These are phyloP conservation scores for Backusella circina DNA, from an alignment of 192 early-diverging fungal species.

Conservation along the genomic window DNA sequence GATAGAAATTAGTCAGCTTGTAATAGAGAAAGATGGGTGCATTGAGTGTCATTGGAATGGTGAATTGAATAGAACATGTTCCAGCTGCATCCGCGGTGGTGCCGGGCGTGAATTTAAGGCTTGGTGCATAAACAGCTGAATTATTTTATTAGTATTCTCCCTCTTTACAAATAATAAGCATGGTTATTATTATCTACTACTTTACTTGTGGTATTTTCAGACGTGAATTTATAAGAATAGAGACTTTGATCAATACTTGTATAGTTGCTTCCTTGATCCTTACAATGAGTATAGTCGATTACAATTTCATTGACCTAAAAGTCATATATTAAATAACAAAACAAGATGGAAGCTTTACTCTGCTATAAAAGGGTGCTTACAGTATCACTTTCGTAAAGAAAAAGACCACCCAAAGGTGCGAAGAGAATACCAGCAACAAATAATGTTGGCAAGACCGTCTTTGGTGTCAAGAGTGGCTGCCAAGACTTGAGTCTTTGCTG, in stretches of 20 bases:
- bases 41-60: conserved; percentile 61
- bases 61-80: conserved; percentile 72
- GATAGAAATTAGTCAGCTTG: conserved; percentile 96
- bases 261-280: conserved; percentile 7
- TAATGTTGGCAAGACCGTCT: conserved; percentile 94
- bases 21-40: conserved; percentile 92
- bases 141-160: not conserved
- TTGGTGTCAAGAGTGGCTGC: conserved; percentile 98
- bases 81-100: not conserved
- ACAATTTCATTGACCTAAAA: conserved; percentile 75
- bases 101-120: conserved; percentile 3
- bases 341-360: not conserved
- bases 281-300: conserved; percentile 94
- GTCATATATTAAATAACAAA: not conserved
- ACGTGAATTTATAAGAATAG: conserved; percentile 35
- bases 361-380: conserved; percentile 39
- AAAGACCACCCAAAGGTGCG: conserved; percentile 90
- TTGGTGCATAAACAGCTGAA: conserved; percentile 22
- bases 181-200: too few relatives aligned
- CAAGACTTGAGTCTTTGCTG: conserved; percentile 99
- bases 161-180: too few relatives aligned
- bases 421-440: conserved; percentile 93
- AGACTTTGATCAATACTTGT: not conserved
- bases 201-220: conserved; percentile 33
- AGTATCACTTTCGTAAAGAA: conserved; percentile 82